Base-by-base conservation (phyloP, 2,329 filamentous ascomycete genomes). In the Ambrosiella cleistominuta region DNA sequence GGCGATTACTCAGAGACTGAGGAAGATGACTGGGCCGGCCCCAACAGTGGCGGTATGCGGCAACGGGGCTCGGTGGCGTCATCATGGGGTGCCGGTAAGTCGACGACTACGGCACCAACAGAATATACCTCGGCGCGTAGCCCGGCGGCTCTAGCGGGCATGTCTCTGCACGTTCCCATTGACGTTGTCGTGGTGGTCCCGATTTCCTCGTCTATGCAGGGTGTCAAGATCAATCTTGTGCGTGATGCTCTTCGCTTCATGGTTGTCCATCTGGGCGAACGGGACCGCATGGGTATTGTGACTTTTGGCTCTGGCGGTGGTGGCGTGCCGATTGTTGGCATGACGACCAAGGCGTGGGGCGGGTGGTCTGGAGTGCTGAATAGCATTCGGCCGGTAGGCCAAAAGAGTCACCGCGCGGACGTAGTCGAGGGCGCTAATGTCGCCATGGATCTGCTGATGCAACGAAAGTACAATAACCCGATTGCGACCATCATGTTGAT, bases 381-480 rank as follows among this genome's bases (percentile, higher is more conserved):
- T 44, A 90, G 88, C 0, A 94, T 98, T 65, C 85, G 89, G 63
- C 91, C 93, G 0, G 88, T 96, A 8, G 91, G 90, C 40, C 91
- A 96, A 70, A 98, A 97, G 78, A 97, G 88, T 68, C 82, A 95
- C 66, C 85, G 93, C 11, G 91, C 91, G 1, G 93, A 98, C 71
- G 90, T 97, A 12, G 91, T 98, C 2, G 93, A 98, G 68, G 93
- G 93, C 36, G 93, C 91, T 39, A 98, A 97, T 65, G 88, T 96
- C 55, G 93, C 93, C 53, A 97, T 98, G 93, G 93, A 98, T 68
- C 73, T 98, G 58, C 77, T 98, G 60, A 98, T 98, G 93, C 90
- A 96, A 71, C 83, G 93, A 65, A 95, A 95, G 72, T 88, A 90
- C 64, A 91, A 86, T 70, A 98, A 97, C 67, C 89, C 93, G 0